Base-by-base conservation (phyloP, 2,329 filamentous ascomycete genomes). In the Cytospora mali region DNA sequence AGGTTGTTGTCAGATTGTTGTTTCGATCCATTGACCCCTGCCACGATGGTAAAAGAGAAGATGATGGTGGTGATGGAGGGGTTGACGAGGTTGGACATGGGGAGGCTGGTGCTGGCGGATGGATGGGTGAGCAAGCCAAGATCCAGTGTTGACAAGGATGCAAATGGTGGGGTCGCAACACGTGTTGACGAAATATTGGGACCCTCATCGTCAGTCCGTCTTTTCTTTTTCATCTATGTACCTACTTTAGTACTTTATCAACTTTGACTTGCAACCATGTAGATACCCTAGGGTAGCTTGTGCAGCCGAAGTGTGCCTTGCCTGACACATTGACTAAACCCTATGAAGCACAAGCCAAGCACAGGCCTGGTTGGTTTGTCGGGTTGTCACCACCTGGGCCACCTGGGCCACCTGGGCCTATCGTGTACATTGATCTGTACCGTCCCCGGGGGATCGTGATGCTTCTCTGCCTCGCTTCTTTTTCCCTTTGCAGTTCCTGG, bases 161-260 rank as follows among this genome's bases (percentile, higher is more conserved):
- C 39, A 31, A 53, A 54, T 61, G 54, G 58, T 60, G 64, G 64
- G 61, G 66, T 66, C 59, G 65, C 64, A 46, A 68, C 66, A 68
- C 66, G 66, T 68, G 65, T 67, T 66, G 51, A 18, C 29, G 55
- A 60, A 33, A 52, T 63, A 66, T 50, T 68, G 66, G 66, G 50
- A 60, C 48, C 55, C 53, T 50, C 57, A 14, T 59, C 35, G 49
- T 35, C 49, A 59, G 57, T 59, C 58, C 52, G 58, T 60, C 16
- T 23, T 52, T 54, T 21, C 28, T 23, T 54, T 52, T 54, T 54
- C 33, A 60, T 28, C 31, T 25, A 39, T 55, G 18, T 29, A 29
- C 23, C 16, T 33, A 55, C 18, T 7, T 10, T 5, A 9, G 10
- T 55, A 42, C 27, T 33, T 55, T 14, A 28, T 29, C 52, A 28